Percentiles rank a stretch among this genome's conserved stretches.
Conservation (phyloP, 169 alveolate genomes). For the Plasmodium gaboni region DNA sequence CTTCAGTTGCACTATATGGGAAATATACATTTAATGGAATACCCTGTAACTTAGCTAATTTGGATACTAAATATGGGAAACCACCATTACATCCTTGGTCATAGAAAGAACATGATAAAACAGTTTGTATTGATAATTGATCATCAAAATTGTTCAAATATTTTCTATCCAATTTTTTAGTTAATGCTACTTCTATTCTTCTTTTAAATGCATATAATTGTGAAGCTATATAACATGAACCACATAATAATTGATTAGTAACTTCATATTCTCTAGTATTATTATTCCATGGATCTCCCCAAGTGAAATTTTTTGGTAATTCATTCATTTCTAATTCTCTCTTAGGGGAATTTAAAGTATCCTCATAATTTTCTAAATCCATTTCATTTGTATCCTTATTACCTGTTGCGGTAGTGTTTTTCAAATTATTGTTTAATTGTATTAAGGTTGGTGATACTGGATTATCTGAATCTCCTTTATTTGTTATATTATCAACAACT, state of each 20-base stretch:
- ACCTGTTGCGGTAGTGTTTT: not conserved
- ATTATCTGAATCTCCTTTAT: conserved; percentile 19
- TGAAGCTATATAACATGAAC: conserved; percentile 96
- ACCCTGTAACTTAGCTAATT: conserved; percentile 89
- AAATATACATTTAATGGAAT: conserved; percentile 81
- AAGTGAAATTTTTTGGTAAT: conserved; percentile 82
- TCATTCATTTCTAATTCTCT: conserved; percentile 68
- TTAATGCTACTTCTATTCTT: conserved; percentile 89
- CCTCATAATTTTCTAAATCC: conserved; percentile 56
- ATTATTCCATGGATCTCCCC: conserved; percentile 89
- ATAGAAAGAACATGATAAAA: conserved; percentile 69
- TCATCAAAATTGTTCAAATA: conserved; percentile 71
- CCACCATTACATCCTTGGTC: conserved; percentile 94
- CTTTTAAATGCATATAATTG: conserved; percentile 90
- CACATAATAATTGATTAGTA: conserved; percentile 93
- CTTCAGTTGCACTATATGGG: conserved; percentile 60
- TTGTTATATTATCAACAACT: conserved; percentile 8
- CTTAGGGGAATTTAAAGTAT: conserved; percentile 12
- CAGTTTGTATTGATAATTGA: conserved; percentile 78
- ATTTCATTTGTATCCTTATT: conserved; percentile 8
- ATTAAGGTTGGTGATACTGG: conserved; percentile 30
- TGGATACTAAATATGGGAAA: conserved; percentile 91
- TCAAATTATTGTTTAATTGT: not conserved
- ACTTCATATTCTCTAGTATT: conserved; percentile 73
- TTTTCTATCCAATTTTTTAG: conserved; percentile 79